Conservation (phyloP, 805 yeast genomes). For the Maudiozyma saulgeensis region DNA sequence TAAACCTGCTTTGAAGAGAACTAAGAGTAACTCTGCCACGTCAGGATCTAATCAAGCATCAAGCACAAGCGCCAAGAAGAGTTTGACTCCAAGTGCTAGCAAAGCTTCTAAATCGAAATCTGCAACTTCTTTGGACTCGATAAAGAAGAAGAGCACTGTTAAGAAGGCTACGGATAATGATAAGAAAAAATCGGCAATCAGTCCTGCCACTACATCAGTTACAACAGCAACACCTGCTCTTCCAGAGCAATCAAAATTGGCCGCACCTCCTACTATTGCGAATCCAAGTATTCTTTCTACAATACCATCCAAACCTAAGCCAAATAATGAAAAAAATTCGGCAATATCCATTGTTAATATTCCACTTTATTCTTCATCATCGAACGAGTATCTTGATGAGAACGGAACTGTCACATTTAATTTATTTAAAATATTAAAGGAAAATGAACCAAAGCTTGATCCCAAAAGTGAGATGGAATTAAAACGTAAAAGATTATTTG, state of each 20-base stretch:
- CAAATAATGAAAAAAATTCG: constrained; percentile 9
- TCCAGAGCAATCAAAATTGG: constrained; percentile 15
- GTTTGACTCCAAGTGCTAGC: neutral
- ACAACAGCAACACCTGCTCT: neutral
- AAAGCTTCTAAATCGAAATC: constrained; percentile 7
- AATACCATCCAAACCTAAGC: constrained; percentile 9
- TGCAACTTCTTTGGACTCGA: constrained; percentile 1
- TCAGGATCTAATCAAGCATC: neutral
- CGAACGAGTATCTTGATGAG: constrained; percentile 27
- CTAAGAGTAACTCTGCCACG: constrained; percentile 1
- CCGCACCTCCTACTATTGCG: constrained; percentile 16
- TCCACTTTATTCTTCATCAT: constrained; percentile 20
- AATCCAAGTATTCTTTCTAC: constrained; percentile 17
- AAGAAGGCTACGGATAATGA: neutral
- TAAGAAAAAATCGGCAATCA: neutral
- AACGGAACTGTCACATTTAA: constrained; percentile 29
- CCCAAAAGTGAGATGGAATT: neutral
- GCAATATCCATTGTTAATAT: constrained; percentile 23
- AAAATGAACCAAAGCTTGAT: neutral
- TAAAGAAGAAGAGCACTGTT: constrained; percentile 1
- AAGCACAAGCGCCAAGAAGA: neutral
- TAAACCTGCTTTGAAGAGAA: constrained; percentile 3
- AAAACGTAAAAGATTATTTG: constrained; percentile 2
- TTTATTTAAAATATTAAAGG: constrained; percentile 12
- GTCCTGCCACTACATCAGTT: neutral